Evolutionary conservation across 257 asterid genomes (phyloP), one percentile per base, ranked within the genome.

Genomic region (Solanum chiquidenum): DNA sequence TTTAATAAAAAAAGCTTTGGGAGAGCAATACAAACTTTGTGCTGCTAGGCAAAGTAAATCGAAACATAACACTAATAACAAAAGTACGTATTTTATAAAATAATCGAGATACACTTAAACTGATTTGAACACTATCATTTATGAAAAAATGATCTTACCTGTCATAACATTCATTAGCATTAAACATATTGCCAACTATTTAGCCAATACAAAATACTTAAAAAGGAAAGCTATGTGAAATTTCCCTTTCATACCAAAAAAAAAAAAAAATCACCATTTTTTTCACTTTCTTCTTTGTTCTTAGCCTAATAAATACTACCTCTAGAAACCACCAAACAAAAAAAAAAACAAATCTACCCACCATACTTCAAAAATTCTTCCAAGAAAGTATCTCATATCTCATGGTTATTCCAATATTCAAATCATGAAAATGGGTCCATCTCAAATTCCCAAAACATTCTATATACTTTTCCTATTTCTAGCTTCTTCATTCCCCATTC

Each of bases 361-460:
- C 79, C 9, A 35, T 14, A 35, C 83, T 35, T 74, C 20, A 37
- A 35, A 75, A 74, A 37, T 74, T 76, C 83, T 38, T 76, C 62
- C 87, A 64, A 60, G 60, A 25, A 60, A 38, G 42, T 23, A 60
- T 60, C 13, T 6, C n/a, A 37, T 38, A 37, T 38, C 9, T 38
- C 79, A 60, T 84, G 76, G 7, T 66, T 79, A 44, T 80, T 46
- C 42, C 66, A 62, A 86, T 73, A 88, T 84, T 88, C 31, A 80
- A 58, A 62, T 88, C 58, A 64, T 49, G 74, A 74, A 68, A 90
- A 95, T 94, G 98, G 92, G 88, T 89, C 92, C 91, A 75, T 44
- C 88, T 88, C 91, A 86, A 89, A 87, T 86, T 25, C 60, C 42
- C 31, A 68, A 7, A 1, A 49, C 80, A 87, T 88, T 84, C 84